Base-by-base conservation (phyloP, 1,139 yeast genomes). In the Citeromyces siamensis region DNA sequence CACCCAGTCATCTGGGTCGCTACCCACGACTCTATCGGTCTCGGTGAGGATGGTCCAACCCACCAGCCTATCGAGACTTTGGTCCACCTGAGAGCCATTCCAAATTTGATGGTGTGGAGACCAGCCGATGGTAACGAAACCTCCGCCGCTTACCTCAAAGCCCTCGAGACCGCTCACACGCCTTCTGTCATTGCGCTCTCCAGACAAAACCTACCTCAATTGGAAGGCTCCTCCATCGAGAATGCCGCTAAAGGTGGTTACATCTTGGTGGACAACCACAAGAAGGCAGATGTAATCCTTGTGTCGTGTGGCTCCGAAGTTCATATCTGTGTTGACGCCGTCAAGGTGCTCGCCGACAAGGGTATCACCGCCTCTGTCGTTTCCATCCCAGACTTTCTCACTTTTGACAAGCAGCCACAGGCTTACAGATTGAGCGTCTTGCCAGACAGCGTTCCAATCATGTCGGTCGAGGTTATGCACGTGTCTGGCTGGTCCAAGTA, bases 61-160 rank as follows among this genome's bases (percentile, higher is more conserved):
- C 98, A 90, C 67, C 98, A 90, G 72, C 99, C 99, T 64, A 85
- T 90, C 54, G 99, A 90, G 75, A 90, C 98, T 45, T 69, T 90
- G 60, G 95, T 97, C 44, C 98, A 90, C 66, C 77, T 93, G 66
- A 85, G 99, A 74, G 95, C 98, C 49, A 60, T 75, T 53, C 99
- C 99, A 68, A 93, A 93, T 73, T 56, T 77, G 53, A 75, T 80
- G 60, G 97, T 90, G 44, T 90, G 97, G 97, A 85, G 99, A 75
- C 98, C 98, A 52, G 98, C 98, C 58, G 98, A 93, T 62, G 99
- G 99, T 70, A 90, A 90, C 63, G 99, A 90, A 71, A 80, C 83
- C 48, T 83, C 96, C 49, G 99, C 97, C 56, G 95, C 98, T 47
- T 90, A 90, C 77, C 66, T 72, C 64, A 68, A 69, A 49, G 84